Evolutionary conservation across 805 yeast genomes (phyloP), one percentile per base, ranked within the genome.

Genomic region (Ogataea pignaliae): DNA sequence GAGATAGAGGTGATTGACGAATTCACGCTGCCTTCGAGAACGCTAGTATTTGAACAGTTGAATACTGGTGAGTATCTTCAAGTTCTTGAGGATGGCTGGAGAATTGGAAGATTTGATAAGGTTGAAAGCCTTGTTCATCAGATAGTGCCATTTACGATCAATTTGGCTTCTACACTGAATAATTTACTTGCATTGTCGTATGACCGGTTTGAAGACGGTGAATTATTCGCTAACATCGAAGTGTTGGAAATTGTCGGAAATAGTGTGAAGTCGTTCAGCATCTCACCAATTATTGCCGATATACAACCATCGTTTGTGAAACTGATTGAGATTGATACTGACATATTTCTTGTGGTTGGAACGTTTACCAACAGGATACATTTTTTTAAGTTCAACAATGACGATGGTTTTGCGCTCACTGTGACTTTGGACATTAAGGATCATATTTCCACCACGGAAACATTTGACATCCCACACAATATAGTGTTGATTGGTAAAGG

Each of bases 61-160:
- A 33, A 31, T 2, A 34, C 39, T 21, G 46, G 42, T 5, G 36
- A 30, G 5, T 57, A 43, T 30, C 41, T 58, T 8, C 64, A 58
- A 37, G 44, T 59, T 17, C 29, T 48, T 13, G 54, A 49, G 34
- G 35, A 44, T 21, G 52, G 56, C 0, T 55, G 58, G 61, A 47
- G 59, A 41, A 43, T 55, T 3, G 60, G 61, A 3, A 37, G 37
- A 13, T 51, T 54, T 36, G 36, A 42, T 2, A 28, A 42, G 10
- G 18, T 34, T 10, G 43, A 43, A 12, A 28, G 40, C 1, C 21
- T 54, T n/a, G 26, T n/a, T 5, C 11, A 17, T 15, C 44, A 38
- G 15, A 32, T 35, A 1, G 39, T 53, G n/a, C 52, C 57, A 3
- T 44, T 40, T 34, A 45, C 30, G 4, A 54, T 59, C 14, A 42